Evolutionary conservation across 345 rosid species (phyloP).

Genomic region (Carallia brachiata): DNA sequence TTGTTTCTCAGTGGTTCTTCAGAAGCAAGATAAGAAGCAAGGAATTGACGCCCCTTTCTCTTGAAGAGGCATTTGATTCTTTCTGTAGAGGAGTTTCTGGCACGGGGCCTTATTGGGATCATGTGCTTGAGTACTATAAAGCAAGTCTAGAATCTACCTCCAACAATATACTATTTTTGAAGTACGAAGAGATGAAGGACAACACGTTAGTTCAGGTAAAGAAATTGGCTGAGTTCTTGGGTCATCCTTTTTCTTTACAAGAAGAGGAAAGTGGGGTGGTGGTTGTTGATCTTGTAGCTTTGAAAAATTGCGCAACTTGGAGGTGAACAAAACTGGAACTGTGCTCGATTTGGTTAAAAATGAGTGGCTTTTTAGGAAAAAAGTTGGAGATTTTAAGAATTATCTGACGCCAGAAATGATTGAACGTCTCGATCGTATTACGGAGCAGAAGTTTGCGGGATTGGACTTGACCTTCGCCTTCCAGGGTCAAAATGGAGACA

Average conservation of each 20-base stretch:
- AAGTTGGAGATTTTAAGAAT: not conserved
- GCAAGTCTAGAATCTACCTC: not conserved
- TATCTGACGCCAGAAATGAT: not conserved
- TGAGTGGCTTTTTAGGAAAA: not conserved
- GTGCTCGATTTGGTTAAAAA: not conserved
- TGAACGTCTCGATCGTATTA: not conserved
- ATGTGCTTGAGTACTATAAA: not conserved
- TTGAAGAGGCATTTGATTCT: not conserved
- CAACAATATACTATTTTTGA: not conserved
- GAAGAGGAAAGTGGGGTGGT: not conserved
- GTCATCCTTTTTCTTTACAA: not conserved
- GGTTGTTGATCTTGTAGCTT: constrained; percentile 4
- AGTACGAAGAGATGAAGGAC: constrained; percentile 6
- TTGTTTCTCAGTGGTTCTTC: constrained; percentile 11
- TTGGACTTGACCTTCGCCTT: not conserved
- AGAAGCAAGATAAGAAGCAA: not conserved
- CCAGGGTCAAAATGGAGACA: too few species aligned
- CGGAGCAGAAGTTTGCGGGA: not conserved
- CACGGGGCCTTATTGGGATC: not conserved
- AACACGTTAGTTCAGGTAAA: not conserved
- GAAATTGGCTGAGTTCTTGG: not conserved
- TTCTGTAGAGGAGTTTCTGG: not conserved
- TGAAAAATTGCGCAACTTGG: not conserved
- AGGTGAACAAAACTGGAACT: not conserved
- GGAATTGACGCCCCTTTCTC: not conserved